Evolutionary conservation across 2,329 filamentous ascomycete genomes (phyloP), one percentile per base, ranked within the genome.

Genomic region (Microcyclospora tardicrescens): DNA sequence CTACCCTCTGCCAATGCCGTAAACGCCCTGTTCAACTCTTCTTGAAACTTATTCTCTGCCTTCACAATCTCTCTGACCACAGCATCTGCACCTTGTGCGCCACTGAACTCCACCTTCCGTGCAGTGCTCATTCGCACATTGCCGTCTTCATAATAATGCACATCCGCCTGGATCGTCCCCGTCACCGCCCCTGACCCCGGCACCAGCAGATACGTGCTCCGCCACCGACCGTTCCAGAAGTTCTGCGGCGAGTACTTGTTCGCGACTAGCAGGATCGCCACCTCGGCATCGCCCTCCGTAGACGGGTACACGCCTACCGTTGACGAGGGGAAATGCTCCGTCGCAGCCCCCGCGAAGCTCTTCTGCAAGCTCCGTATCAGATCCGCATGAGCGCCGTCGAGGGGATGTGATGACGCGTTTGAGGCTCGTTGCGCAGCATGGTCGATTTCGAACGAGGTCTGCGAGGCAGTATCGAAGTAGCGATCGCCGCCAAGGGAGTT

Each of bases 101-200:
- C 1, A n/a, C 83, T 61, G 8, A 73, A 74, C 1, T 69, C 69
- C 10, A 89, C 60, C 10, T 81, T 68, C 66, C 95, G 95, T 55
- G 75, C 80, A n/a, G 91, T 95, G 46, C 89, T 72, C 43, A 98
- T 73, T 2, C 91, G 81, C 41, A 98, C 91, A 58, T 98, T 98
- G 45, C 91, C 91, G 59, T 98, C 93, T 66, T 98, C 91, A 67
- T 98, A 98, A 72, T 98, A 98, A 70, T 98, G 91, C 37, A 98
- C 89, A 52, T 96, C 87, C 38, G 95, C 84, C 61, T 89, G 85
- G 62, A 96, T 79, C 42, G 72, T 77, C 52, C 91, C 91, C 29
- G 79, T 77, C 33, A 96, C 67, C 35, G 69, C 69, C 47, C 71
- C 70, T 2, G 74, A 73, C n/a, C 77, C 67, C 1, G 86, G 78